Evolutionary conservation across 495 filamentous ascomycete genomes (phyloP).

Genomic region (Penicillium arizonense): DNA sequence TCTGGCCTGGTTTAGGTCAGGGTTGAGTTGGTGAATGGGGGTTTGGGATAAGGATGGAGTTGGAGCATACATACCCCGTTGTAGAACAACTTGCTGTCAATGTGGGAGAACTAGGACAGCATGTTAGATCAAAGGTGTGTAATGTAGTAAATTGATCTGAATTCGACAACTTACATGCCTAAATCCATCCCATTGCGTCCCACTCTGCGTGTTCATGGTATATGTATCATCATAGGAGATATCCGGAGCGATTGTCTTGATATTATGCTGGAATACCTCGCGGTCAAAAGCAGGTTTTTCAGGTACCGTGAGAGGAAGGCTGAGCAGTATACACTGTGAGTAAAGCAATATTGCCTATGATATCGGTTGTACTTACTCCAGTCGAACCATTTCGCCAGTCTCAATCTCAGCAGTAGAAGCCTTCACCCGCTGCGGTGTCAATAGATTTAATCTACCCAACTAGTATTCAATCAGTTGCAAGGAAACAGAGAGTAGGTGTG

Average conservation of each 20-base stretch:
- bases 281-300: slow-evolving; percentile 49
- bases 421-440: slow-evolving; percentile 55
- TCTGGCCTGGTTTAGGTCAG: slow-evolving; percentile 28
- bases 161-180: slow-evolving; percentile 48
- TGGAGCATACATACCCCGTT: slow-evolving; percentile 34
- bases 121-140: not conserved
- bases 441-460: slow-evolving; percentile 56
- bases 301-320: slow-evolving; percentile 55
- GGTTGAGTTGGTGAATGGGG: not conserved
- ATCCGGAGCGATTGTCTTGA: slow-evolving; percentile 41
- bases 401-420: slow-evolving; percentile 48
- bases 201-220: slow-evolving; percentile 67
- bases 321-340: slow-evolving; percentile 17
- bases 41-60: not conserved
- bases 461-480: slow-evolving; percentile 10
- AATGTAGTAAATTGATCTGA: not conserved
- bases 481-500: not conserved
- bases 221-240: slow-evolving; percentile 61
- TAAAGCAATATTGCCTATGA: not conserved
- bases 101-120: slow-evolving; percentile 34
- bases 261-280: slow-evolving; percentile 50
- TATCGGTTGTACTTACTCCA: slow-evolving; percentile 34
- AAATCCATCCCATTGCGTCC: slow-evolving; percentile 76
- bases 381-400: slow-evolving; percentile 51
- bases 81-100: slow-evolving; percentile 49